These are phyloP conservation scores for Claviceps africana DNA, from an alignment of 2,329 filamentous ascomycete species.

Conservation along the genomic window DNA sequence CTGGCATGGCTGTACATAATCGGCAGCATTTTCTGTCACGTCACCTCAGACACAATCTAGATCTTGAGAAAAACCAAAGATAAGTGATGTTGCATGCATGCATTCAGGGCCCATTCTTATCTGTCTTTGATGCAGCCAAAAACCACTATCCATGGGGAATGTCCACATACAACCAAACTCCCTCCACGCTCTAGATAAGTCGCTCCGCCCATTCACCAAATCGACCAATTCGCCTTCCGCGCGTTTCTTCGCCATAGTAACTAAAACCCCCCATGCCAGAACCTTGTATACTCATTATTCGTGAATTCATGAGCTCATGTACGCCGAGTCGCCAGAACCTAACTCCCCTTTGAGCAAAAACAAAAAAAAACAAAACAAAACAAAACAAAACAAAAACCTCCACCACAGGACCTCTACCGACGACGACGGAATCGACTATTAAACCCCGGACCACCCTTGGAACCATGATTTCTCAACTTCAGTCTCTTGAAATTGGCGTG, in stretches of 20 bases:
- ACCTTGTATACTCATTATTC: background rate
- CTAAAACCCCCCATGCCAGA: background rate
- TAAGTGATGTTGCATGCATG: no score
- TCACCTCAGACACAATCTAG: background rate
- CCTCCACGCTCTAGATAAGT: background rate
- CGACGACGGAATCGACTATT: constrained; percentile 45
- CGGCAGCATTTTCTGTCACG: background rate
- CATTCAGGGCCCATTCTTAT: no score
- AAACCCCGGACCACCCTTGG: constrained; percentile 46
- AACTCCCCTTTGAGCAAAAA: no score
- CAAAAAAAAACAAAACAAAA: background rate
- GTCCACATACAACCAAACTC: no score
- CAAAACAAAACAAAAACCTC: background rate
- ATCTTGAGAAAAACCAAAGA: background rate
- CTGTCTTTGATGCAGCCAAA: no score
- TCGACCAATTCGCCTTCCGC: background rate
- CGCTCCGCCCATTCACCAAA: background rate
- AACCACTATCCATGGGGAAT: no score
- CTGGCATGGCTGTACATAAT: background rate
- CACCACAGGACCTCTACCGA: constrained; percentile 11
- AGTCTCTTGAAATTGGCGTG: constrained; percentile 53
- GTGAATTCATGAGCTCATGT: background rate
- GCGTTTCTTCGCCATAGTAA: background rate
- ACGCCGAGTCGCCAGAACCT: background rate
- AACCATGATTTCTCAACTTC: constrained; percentile 47